Percentiles rank a stretch among this genome's conserved stretches.
These are phyloP conservation scores for Somion occarium DNA, from an alignment of 1,284 basidiomycete species.

Conservation along the genomic window DNA sequence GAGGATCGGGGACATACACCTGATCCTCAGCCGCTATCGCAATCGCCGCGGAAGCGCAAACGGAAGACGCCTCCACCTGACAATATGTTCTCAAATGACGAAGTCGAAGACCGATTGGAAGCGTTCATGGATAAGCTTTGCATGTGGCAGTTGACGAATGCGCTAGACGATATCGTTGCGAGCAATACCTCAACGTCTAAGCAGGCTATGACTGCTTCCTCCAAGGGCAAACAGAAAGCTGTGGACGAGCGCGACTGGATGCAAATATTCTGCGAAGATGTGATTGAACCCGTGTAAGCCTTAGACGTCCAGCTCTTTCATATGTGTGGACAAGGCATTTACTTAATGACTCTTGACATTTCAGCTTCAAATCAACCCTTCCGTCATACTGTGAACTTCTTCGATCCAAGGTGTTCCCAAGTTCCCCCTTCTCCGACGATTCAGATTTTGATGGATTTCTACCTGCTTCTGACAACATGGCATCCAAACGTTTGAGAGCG, in stretches of 20 bases:
- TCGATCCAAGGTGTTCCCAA: conserved; percentile 62
- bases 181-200: neutral
- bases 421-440: conserved; percentile 46
- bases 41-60: conserved; percentile 34
- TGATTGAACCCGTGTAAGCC: conserved; percentile 65
- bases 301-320: conserved; percentile 23
- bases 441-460: conserved; percentile 12
- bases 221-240: conserved; percentile 16
- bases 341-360: neutral
- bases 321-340: no score
- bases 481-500: conserved; percentile 18
- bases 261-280: conserved; percentile 59
- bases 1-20: conserved; percentile 16
- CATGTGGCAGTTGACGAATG: conserved; percentile 62
- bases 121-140: conserved; percentile 72
- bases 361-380: conserved; percentile 52
- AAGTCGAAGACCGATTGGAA: conserved; percentile 52
- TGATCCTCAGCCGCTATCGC: conserved; percentile 5
- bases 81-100: conserved; percentile 18
- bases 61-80: conserved; percentile 17
- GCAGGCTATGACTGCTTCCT: conserved; percentile 15
- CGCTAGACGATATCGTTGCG: conserved; percentile 27
- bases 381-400: conserved; percentile 55
- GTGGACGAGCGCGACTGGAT: conserved; percentile 61
- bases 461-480: conserved; percentile 19